Evolutionary conservation across 768 basidiomycete species (phyloP), one percentile per base, ranked within the genome.

Genomic region (Suillus weaverae): DNA sequence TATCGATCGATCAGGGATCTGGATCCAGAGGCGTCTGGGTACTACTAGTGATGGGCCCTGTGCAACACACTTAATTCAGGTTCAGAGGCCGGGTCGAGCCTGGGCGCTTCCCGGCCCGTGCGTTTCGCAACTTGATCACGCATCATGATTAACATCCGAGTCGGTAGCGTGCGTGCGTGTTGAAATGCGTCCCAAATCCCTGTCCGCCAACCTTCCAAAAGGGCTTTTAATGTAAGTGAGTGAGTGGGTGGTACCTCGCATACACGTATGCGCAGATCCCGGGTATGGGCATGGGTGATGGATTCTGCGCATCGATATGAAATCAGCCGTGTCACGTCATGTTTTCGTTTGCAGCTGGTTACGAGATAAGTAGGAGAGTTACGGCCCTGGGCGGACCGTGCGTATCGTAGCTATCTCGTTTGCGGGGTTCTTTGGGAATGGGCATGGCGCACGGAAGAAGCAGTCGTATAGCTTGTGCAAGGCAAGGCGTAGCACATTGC

Each of bases 261-360:
- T 51, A 51, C 50, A 51, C 50, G 50, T 51, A 48, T 48, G 3
- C 48, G 48, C n/a, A 51, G 50, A 51, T 51, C 30, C 50, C 50
- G 16, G 30, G 16, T 30, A 22, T 46, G 20, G 9, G 44, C n/a
- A 13, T 6, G 48, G 48, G 14, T 50, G 48, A 50, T 16, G 22
- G 48, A 50, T 50, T 51, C 50, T 50, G 50, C 26, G 14, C 46
- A 22, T 50, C 48, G 48, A 50, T 51, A 51, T 51, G 50, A 51
- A 51, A 51, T 51, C 48, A 51, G 26, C 11, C 22, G 26, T 50
- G 48, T 50, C 48, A 50, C 13, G 48, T 26, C 46, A 46, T 44
- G 43, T 44, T 46, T n/a, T 46, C 44, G 44, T n/a, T 46, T 26
- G 22, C 13, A 22, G 30, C 26, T 4, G 16, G 26, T 51, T 51